Evolutionary conservation across 495 filamentous ascomycete genomes (phyloP).

Genomic region (Penicillium simplicissimum): DNA sequence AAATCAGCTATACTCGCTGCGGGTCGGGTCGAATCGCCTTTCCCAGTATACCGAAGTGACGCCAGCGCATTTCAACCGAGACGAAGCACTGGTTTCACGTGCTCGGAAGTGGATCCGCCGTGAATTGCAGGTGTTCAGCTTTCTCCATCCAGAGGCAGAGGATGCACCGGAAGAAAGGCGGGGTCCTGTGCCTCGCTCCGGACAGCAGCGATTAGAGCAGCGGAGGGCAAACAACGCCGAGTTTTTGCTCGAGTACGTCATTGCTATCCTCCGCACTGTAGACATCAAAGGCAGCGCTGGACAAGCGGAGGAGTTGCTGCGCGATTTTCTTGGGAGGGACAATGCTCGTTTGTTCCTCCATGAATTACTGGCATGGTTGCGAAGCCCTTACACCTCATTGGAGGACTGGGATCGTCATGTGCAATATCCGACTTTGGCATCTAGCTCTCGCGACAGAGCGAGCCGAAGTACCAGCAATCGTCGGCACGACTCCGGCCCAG

Average conservation of each 20-base stretch:
- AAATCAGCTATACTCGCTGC: slow-evolving; percentile 73
- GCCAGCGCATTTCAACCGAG: slow-evolving; percentile 61
- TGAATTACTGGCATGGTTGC: slow-evolving; percentile 77
- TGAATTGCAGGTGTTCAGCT: slow-evolving; percentile 85
- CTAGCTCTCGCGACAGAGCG: neutral
- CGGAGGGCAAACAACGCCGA: slow-evolving; percentile 75
- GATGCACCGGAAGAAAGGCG: slow-evolving; percentile 18
- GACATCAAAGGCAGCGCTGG: slow-evolving; percentile 85
- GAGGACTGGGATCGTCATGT: slow-evolving; percentile 81
- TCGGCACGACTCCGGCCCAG: neutral
- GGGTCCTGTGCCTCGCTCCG: slow-evolving; percentile 31
- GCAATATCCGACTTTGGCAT: slow-evolving; percentile 55
- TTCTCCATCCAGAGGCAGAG: slow-evolving; percentile 53
- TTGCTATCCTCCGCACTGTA: slow-evolving; percentile 85
- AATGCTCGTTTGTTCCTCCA: slow-evolving; percentile 82
- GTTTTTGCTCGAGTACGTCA: slow-evolving; percentile 85
- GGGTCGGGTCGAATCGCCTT: slow-evolving; percentile 80
- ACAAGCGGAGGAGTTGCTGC: slow-evolving; percentile 84
- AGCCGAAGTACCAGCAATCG: neutral
- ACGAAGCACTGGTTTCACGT: slow-evolving; percentile 70
- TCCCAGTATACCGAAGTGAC: slow-evolving; percentile 78
- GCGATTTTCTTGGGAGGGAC: slow-evolving; percentile 78
- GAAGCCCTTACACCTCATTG: slow-evolving; percentile 70
- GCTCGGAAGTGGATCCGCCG: slow-evolving; percentile 87
- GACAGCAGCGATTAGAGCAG: slow-evolving; percentile 38